These are phyloP conservation scores for Simplicillium aogashimaense DNA, from an alignment of 2,329 filamentous ascomycete species.

Conservation along the genomic window DNA sequence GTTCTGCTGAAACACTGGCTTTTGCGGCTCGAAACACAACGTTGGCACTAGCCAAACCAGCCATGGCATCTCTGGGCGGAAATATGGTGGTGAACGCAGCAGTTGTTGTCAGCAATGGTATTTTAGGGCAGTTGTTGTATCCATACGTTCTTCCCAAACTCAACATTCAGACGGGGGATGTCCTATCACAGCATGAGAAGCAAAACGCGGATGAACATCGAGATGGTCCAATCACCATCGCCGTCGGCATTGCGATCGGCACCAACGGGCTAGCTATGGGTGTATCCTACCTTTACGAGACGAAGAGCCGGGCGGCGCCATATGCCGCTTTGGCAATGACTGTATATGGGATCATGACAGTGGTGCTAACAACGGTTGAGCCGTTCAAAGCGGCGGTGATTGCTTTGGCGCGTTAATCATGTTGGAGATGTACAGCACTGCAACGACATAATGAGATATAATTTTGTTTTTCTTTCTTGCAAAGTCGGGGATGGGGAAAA, in stretches of 20 bases:
- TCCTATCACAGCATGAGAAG: background rate
- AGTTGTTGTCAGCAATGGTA: slow-evolving; percentile 41
- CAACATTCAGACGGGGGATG: background rate
- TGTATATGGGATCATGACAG: slow-evolving; percentile 44
- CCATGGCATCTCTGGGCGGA: slow-evolving; percentile 31
- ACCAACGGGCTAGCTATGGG: slow-evolving; percentile 53
- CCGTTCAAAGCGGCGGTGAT: slow-evolving; percentile 31
- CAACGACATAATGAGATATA: background rate
- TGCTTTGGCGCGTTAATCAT: slow-evolving; percentile 10
- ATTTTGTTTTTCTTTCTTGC: background rate
- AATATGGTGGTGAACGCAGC: slow-evolving; percentile 37
- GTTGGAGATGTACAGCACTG: too few species aligned
- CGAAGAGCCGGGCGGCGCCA: slow-evolving; percentile 39
- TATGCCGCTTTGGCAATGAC: slow-evolving; percentile 50
- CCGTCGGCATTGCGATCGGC: slow-evolving; percentile 41
- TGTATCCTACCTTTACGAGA: slow-evolving; percentile 46
- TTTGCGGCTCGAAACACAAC: slow-evolving; percentile 42
- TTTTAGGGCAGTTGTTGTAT: slow-evolving; percentile 30
- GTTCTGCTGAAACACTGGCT: slow-evolving; percentile 23
- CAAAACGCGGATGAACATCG: background rate
- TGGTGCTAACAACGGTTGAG: slow-evolving; percentile 39
- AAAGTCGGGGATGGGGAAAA: too few species aligned
- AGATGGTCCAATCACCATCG: slow-evolving; percentile 29
- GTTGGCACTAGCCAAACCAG: slow-evolving; percentile 37
- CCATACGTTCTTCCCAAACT: slow-evolving; percentile 18